Evolutionary conservation across 768 basidiomycete genomes (phyloP).

Genomic region (Amanita pallidorosea): DNA sequence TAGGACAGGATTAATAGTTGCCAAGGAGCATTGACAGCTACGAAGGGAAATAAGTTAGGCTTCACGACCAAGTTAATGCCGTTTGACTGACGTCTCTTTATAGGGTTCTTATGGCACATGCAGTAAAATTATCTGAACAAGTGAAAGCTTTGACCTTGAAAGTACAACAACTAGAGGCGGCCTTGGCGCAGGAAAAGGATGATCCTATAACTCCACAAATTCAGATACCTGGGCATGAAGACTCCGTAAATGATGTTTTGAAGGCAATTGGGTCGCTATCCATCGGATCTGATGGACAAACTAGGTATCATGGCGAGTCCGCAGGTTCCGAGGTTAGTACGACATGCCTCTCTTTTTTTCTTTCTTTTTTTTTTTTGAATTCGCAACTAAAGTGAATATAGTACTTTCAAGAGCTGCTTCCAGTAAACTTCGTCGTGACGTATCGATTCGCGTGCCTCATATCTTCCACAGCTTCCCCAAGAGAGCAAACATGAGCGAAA

Average conservation of each 20-base stretch:
- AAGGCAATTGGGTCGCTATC: constrained; percentile 37
- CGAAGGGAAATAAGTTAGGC: constrained; percentile 45
- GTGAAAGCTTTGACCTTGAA: constrained; percentile 30
- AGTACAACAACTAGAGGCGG: constrained; percentile 35
- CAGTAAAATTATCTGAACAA: constrained; percentile 34
- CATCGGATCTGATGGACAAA: constrained; percentile 36
- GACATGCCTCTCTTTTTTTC: not conserved
- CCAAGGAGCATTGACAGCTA: constrained; percentile 36
- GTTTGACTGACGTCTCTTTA: not conserved
- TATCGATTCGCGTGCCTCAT: not conserved
- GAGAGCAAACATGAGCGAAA: constrained; percentile 9
- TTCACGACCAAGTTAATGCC: not conserved
- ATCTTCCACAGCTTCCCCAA: constrained; percentile 9
- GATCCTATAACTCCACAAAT: constrained; percentile 7
- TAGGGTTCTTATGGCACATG: constrained; percentile 43
- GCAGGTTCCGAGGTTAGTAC: constrained; percentile 36
- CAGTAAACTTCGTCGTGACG: constrained; percentile 12
- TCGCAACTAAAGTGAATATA: constrained; percentile 6
- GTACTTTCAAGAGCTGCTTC: constrained; percentile 30
- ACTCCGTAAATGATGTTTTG: constrained; percentile 20
- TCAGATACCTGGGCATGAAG: constrained; percentile 8
- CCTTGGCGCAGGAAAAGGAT: constrained; percentile 19
- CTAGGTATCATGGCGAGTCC: constrained; percentile 38
- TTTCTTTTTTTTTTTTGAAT: not conserved
- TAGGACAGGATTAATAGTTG: not conserved